Base-by-base conservation (phyloP, 257 asterid species). In the Parsonsia alboflavescens region DNA sequence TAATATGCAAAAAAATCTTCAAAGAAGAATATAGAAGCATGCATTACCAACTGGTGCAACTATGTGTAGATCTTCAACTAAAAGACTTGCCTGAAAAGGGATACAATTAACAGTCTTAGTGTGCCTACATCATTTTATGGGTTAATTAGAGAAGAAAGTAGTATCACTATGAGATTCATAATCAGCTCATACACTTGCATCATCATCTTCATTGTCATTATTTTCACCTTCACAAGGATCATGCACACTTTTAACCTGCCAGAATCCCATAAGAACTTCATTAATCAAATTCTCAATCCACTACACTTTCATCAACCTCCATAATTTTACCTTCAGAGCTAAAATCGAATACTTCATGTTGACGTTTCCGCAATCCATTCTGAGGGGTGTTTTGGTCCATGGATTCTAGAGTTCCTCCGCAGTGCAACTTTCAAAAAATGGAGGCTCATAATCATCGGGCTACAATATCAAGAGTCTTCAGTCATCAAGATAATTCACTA, bases 381-480 rank as follows among this genome's bases (percentile, higher is more conserved):
- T 94, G 82, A 92, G 84, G 53, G 97, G 97, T 75, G 74, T 90
- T 79, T 84, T 92, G 49, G 72, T 84, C 99, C 99, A 94, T 28
- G 95, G 84, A 85, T 92, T 88, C 66, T 78, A 80, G 53, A 86
- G 88, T 84, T 94, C 99, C 75, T 90, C 94, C 73, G 88, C 90
- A 10, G 90, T 82, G 91, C 97, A 90, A 84, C 93, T 89, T 85
- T 90, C 81, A 83, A 94, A 94, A 79, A 94, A 94, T 12, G 97
- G 98, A 72, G 97, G 97, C 84, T 94, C 99, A 69, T 92, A 94
- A 81, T 94, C 96, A 88, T 83, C 84, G 30, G 97, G 99, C 99
- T 94, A 91, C 86, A 90, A 82, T 30, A 81, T 79, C 80, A 84
- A 57, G 48, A 71, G 74, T 49, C 3, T 63, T 63, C 12, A 17